Base-by-base conservation (phyloP, 148 eudicot species). In the Linanthus parryae region DNA sequence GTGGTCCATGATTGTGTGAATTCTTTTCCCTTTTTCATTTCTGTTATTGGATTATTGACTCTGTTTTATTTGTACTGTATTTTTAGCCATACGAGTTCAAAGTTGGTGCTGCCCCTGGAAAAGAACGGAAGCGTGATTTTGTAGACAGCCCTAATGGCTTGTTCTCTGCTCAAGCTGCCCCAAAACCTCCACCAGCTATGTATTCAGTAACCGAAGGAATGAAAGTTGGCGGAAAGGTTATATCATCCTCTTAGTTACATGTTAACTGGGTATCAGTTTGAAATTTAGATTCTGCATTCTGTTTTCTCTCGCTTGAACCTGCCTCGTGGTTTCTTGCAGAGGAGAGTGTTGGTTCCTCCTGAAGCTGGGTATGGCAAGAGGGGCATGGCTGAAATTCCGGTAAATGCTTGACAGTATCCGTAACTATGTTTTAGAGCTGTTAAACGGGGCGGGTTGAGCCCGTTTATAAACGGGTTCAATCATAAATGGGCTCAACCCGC, bases 161-260 rank as follows among this genome's bases (percentile, higher is more conserved):
- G 46, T 94, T 94, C 76, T 94, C 99, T 33, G 95, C 99, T 30
- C 99, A 94, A 71, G 99, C 99, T 44, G 85, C 99, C 33, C 99
- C 99, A 0, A 94, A 94, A 74, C 99, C 99, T 55, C 99, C 99
- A 33, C 75, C 86, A 11, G 91, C 85, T n/a, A 74, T 94, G 91
- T 94, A 94, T 58, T 55, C 72, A 18, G 56, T 78, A 18, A 73
- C 82, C 29, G 84, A 88, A 78, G 99, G 99, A 62, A 88, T 94
- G 99, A 88, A 66, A 80, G 80, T 88, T 11, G 96, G 96, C 52
- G 99, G 99, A 66, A 94, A 88, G 95, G 99, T 88, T 43, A 28
- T 31, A 30, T 8, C 9, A 2, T 41, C 16, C 11, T 47, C 1
- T 47, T 23, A 13, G n/a, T 23, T 12, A 9, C n/a, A 10, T 19